Percentiles rank a stretch among this genome's conserved stretches.
Evolutionary conservation across 345 rosid species (phyloP).

Genomic region (Citrus glauca): DNA sequence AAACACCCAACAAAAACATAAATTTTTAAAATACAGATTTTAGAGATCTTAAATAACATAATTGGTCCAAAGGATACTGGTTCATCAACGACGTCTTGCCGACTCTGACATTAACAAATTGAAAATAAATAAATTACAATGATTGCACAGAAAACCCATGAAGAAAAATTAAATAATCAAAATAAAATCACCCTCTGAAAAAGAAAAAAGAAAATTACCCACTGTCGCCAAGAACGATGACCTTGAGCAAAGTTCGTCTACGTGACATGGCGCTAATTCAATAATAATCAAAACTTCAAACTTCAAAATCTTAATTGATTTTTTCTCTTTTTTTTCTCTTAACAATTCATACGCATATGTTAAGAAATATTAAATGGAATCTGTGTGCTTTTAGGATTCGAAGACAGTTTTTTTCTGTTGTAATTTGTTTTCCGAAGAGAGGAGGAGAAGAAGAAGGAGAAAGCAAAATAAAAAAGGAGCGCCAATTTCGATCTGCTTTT

Average conservation of each 20-base stretch:
- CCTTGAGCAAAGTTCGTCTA: constrained; percentile 94
- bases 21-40: not conserved
- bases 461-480: constrained; percentile 30
- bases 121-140: not conserved
- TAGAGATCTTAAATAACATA: not conserved
- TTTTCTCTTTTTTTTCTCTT: not conserved
- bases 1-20: not conserved
- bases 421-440: not conserved
- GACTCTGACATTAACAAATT: constrained; percentile 55
- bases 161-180: not conserved
- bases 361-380: not conserved
- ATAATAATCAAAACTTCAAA: not conserved
- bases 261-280: constrained; percentile 58
- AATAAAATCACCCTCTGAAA: constrained; percentile 5
- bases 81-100: constrained; percentile 99
- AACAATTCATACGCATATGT: not conserved
- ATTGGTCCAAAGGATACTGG: constrained; percentile 70
- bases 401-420: not conserved
- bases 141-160: not conserved
- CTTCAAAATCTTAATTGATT: constrained; percentile 5
- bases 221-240: constrained; percentile 98
- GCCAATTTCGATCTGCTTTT: constrained; percentile 42
- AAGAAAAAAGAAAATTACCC: constrained; percentile 47
- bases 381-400: constrained; percentile 1
- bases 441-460: too few species aligned